phyloP scores from a whole-genome alignment of 768 basidiomycete genomes.

The Amanita rubescens region DNA sequence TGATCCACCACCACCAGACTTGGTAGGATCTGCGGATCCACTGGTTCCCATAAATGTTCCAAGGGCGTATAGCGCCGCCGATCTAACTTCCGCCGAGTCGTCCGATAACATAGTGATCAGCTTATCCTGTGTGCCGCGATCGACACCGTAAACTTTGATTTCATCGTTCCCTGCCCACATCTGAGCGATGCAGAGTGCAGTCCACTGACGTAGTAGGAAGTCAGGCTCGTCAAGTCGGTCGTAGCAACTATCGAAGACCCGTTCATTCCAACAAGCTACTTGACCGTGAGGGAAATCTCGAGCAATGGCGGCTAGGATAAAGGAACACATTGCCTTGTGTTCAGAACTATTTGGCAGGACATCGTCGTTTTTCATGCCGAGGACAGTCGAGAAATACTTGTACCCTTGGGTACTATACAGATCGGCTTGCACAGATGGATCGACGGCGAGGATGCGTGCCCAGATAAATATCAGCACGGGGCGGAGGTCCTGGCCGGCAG shows the following conservation, averaged over 20 bases:
- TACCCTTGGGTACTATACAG: conserved; percentile 78
- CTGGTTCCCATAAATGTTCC: conserved; percentile 91
- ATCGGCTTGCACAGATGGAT: conserved; percentile 86
- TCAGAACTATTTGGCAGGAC: conserved; percentile 89
- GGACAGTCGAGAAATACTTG: conserved; percentile 78
- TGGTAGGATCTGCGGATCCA: conserved; percentile 58
- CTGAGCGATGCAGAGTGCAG: conserved; percentile 85
- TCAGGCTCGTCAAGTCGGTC: conserved; percentile 83
- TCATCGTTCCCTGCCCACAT: conserved; percentile 94
- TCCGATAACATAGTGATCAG: conserved; percentile 75
- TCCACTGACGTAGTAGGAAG: conserved; percentile 92
- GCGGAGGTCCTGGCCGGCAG: conserved; percentile 89
- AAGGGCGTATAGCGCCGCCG: conserved; percentile 85
- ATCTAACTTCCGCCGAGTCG: conserved; percentile 88
- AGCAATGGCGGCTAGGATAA: conserved; percentile 84
- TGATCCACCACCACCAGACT: conserved; percentile 76
- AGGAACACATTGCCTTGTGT: conserved; percentile 97
- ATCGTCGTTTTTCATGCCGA: conserved; percentile 61
- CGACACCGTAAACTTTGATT: conserved; percentile 78
- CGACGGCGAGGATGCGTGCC: conserved; percentile 97
- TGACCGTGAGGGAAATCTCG: conserved; percentile 89
- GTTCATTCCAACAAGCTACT: conserved; percentile 71
- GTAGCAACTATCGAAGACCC: conserved; percentile 84
- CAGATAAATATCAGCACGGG: conserved; percentile 99
- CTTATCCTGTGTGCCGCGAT: conserved; percentile 73